Percentiles rank a stretch among this genome's conserved stretches.
phyloP scores from a whole-genome alignment of 345 rosid genomes.

The Hibiscus syriacus region DNA sequence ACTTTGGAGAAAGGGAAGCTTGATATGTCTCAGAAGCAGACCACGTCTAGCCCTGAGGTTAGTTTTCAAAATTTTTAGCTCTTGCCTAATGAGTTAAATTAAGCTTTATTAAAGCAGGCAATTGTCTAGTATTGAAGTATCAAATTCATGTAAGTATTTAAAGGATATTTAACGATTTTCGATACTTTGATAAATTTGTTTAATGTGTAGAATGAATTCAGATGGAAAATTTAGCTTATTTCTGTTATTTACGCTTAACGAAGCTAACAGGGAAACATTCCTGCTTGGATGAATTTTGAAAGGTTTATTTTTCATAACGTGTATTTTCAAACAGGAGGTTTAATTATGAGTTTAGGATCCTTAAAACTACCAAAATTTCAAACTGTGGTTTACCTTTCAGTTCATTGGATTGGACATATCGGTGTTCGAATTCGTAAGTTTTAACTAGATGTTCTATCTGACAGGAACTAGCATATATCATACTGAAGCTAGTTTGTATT shows the following conservation, averaged over 20 bases:
- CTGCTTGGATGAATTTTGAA: not conserved
- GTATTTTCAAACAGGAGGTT: not conserved
- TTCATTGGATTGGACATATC: not conserved
- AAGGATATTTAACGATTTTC: not conserved
- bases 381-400: not conserved
- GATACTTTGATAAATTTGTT: not conserved
- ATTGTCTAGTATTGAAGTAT: not conserved
- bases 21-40: slow-evolving; percentile 52
- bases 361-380: not conserved
- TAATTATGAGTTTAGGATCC: not conserved
- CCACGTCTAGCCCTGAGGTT: slow-evolving; percentile 75
- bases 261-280: not conserved
- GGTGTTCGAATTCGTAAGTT: not conserved
- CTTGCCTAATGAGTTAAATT: not conserved
- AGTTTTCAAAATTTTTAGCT: not conserved
- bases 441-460: not conserved
- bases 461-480: not conserved
- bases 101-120: not conserved
- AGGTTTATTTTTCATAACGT: not conserved
- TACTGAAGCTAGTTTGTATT: not conserved
- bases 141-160: too few species aligned
- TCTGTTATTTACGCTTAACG: not conserved
- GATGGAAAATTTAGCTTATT: not conserved
- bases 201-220: not conserved
- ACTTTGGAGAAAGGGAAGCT: slow-evolving; percentile 91